These are phyloP conservation scores for Exophiala sp. DNA, from an alignment of 2,329 filamentous ascomycete species.

Conservation along the genomic window DNA sequence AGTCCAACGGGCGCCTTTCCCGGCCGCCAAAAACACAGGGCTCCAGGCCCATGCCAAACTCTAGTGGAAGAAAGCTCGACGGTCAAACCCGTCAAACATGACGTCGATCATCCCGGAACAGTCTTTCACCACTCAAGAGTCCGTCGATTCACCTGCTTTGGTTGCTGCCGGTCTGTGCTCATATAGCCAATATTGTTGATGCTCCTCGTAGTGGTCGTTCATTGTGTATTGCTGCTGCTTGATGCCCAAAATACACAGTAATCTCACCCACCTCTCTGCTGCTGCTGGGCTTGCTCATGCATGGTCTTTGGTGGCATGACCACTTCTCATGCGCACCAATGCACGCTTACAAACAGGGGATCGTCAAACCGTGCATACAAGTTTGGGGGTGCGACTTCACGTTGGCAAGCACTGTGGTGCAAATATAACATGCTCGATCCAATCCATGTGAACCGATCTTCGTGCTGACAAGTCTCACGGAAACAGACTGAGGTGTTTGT, in stretches of 20 bases:
- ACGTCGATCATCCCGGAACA: background rate
- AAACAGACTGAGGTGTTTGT: background rate
- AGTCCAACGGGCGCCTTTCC: background rate
- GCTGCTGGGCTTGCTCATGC: background rate
- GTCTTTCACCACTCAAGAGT: background rate
- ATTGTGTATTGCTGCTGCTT: background rate
- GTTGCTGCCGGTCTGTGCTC: background rate
- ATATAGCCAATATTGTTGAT: background rate
- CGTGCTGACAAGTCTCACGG: too few relatives aligned
- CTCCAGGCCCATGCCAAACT: background rate
- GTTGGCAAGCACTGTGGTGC: background rate
- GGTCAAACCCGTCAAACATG: background rate
- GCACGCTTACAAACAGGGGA: constrained; percentile 17
- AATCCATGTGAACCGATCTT: too few relatives aligned
- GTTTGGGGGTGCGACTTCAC: background rate
- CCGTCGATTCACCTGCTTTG: background rate
- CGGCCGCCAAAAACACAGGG: background rate
- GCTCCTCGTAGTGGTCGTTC: background rate
- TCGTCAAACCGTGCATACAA: constrained; percentile 10
- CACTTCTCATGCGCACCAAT: background rate
- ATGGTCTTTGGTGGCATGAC: constrained; percentile 10
- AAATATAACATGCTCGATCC: background rate
- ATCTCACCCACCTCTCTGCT: background rate
- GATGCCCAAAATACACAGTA: background rate
- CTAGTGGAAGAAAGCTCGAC: background rate